Percentiles rank a stretch among this genome's conserved stretches.
These are phyloP conservation scores for Glycine soja DNA, from an alignment of 306 rosid genomes.

Conservation along the genomic window DNA sequence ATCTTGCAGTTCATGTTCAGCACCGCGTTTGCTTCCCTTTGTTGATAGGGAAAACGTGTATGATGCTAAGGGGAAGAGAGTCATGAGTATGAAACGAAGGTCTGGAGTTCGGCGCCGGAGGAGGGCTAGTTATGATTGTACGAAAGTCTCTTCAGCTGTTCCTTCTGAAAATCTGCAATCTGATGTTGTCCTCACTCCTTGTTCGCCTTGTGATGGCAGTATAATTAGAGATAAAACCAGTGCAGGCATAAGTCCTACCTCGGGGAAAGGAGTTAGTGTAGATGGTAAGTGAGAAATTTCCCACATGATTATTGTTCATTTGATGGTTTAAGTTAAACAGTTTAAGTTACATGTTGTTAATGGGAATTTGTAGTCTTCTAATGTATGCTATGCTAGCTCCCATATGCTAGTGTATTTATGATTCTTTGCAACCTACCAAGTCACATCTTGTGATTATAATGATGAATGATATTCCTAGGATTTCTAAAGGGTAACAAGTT, in stretches of 20 bases:
- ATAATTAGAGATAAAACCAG: conserved; percentile 31
- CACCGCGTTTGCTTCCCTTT: conserved; percentile 50
- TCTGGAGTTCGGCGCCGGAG: conserved; percentile 64
- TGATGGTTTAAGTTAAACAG: background rate
- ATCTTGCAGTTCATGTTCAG: conserved; percentile 58
- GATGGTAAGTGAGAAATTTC: conserved; percentile 49
- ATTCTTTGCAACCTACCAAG: background rate
- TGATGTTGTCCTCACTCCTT: conserved; percentile 24
- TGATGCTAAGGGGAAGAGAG: conserved; percentile 73
- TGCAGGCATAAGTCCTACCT: conserved; percentile 27
- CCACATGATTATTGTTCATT: conserved; percentile 1
- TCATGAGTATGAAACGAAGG: conserved; percentile 60
- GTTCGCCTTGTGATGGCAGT: conserved; percentile 39
- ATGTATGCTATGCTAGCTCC: background rate
- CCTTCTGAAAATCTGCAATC: too few relatives aligned
- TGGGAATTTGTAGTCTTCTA: conserved; percentile 13
- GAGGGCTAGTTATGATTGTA: conserved; percentile 52
- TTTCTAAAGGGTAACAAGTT: background rate
- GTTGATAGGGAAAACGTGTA: conserved; percentile 59
- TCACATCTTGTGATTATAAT: background rate
- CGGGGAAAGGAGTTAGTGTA: conserved; percentile 41
- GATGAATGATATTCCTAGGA: background rate
- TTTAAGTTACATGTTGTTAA: background rate
- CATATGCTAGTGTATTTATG: background rate
- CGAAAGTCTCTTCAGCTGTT: too few relatives aligned